phyloP scores from a whole-genome alignment of 2,329 filamentous ascomycete genomes.

The Trichoderma sp. region DNA sequence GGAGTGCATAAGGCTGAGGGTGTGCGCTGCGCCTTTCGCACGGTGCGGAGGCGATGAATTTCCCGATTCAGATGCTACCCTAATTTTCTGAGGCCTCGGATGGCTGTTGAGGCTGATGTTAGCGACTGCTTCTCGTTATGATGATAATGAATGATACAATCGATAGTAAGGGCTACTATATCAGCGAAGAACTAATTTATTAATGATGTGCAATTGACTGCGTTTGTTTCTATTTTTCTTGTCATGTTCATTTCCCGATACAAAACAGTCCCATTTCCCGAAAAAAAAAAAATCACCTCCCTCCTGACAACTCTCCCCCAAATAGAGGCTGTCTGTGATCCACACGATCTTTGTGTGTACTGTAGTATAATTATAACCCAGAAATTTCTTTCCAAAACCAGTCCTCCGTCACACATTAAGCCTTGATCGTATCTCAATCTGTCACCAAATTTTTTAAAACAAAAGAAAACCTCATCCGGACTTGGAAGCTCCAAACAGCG shows the following conservation, averaged over 20 bases:
- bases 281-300: neutral
- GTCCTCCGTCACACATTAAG: neutral
- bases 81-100: neutral
- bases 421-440: neutral
- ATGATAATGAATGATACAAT: neutral
- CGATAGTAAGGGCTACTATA: neutral
- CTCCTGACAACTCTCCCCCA: neutral
- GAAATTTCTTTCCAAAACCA: neutral
- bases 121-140: neutral
- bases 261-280: neutral
- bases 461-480: neutral
- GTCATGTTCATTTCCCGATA: neutral
- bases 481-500: conserved; percentile 34
- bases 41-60: neutral
- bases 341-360: neutral
- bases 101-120: neutral
- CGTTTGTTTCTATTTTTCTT: neutral
- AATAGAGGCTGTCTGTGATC: neutral
- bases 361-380: neutral
- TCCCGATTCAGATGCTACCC: neutral
- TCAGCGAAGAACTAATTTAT: neutral
- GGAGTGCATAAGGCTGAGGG: neutral
- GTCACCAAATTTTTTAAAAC: neutral
- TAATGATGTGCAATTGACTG: neutral
- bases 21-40: neutral